Evolutionary conservation across 495 filamentous ascomycete genomes (phyloP).

Genomic region (Parathielavia appendiculata): DNA sequence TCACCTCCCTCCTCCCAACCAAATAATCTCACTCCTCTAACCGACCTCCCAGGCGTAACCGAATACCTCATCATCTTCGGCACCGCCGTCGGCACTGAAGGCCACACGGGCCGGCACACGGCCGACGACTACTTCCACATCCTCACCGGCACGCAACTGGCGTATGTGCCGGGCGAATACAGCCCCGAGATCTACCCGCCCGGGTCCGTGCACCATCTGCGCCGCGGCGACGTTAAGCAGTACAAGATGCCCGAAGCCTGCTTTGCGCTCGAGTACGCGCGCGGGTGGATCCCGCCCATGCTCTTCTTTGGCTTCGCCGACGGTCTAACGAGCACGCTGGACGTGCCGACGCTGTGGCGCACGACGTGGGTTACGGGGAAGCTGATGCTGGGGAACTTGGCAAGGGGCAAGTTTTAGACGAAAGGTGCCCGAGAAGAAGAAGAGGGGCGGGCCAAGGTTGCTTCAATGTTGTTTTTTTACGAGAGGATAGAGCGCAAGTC

Average conservation of each 20-base stretch:
- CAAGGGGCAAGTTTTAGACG: constrained; percentile 61
- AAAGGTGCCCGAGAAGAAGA: neutral
- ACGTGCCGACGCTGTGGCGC: constrained; percentile 73
- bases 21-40: neutral
- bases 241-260: constrained; percentile 76
- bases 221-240: constrained; percentile 72
- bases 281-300: constrained; percentile 89
- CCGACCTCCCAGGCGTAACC: constrained; percentile 9
- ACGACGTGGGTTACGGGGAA: constrained; percentile 63
- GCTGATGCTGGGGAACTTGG: constrained; percentile 68
- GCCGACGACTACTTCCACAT: constrained; percentile 94
- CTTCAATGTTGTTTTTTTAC: neutral
- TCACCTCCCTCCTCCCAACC: neutral
- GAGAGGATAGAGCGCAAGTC: neutral
- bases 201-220: constrained; percentile 72
- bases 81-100: constrained; percentile 81
- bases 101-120: constrained; percentile 79
- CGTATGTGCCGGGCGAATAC: constrained; percentile 65
- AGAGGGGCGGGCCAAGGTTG: neutral
- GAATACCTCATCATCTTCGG: constrained; percentile 40
- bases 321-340: constrained; percentile 66
- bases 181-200: constrained; percentile 68
- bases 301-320: constrained; percentile 82
- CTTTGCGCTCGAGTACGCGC: constrained; percentile 83
- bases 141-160: constrained; percentile 65